Conservation (phyloP, 371 early-diverging fungal genomes). For the Funneliformis caledonium region DNA sequence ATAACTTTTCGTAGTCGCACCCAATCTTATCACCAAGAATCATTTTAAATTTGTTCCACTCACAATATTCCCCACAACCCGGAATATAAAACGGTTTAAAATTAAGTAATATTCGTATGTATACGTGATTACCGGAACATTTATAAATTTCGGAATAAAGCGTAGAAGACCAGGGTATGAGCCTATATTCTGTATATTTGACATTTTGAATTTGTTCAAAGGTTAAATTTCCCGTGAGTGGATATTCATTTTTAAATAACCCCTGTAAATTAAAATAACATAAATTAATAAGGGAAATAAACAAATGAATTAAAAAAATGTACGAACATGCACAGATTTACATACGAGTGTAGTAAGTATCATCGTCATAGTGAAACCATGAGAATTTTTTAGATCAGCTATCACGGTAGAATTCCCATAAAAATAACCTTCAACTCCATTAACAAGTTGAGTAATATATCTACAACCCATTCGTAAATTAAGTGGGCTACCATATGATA, state of each 20-base stretch:
- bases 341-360: too few species aligned
- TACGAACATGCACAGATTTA: background rate
- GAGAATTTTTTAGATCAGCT: constrained; percentile 50
- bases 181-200: constrained; percentile 13
- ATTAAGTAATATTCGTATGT: constrained; percentile 17
- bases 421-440: constrained; percentile 41
- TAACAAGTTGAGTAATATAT: constrained; percentile 43
- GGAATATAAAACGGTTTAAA: background rate
- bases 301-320: background rate
- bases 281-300: too few species aligned
- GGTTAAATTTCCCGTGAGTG: background rate
- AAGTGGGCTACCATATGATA: too few species aligned
- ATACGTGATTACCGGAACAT: background rate
- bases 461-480: constrained; percentile 48
- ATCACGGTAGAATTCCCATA: constrained; percentile 1
- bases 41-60: too few species aligned
- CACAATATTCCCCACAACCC: too few species aligned
- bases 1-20: too few species aligned
- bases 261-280: constrained; percentile 26
- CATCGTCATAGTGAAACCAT: constrained; percentile 46
- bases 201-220: background rate
- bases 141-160: constrained; percentile 38
- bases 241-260: constrained; percentile 28
- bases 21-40: too few species aligned
- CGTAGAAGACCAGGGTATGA: constrained; percentile 28